Evolutionary conservation across 2,329 filamentous ascomycete species (phyloP).

Genomic region (Mycogone perniciosa): DNA sequence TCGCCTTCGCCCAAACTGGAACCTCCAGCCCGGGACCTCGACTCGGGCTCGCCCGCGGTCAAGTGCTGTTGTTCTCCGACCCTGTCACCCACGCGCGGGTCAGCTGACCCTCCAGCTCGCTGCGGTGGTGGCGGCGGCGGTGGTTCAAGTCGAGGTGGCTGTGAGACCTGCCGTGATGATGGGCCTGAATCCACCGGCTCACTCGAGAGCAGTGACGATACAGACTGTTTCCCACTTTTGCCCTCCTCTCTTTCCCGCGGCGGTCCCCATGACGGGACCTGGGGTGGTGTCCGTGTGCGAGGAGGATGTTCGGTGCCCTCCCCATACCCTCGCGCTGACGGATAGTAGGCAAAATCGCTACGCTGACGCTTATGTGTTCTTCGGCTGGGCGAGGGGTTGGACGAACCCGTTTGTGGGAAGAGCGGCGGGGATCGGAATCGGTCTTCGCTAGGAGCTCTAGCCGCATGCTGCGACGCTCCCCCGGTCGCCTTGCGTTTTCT

Average conservation of each 20-base stretch:
- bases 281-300: conserved; percentile 15
- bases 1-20: conserved; percentile 5
- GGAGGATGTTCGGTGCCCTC: conserved; percentile 18
- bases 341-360: conserved; percentile 32
- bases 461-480: conserved; percentile 18
- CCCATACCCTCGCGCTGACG: conserved; percentile 17
- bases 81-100: conserved; percentile 3
- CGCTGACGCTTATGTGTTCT: conserved; percentile 30
- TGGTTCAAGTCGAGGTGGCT: conserved; percentile 8
- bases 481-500: conserved; percentile 76
- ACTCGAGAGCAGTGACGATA: conserved; percentile 27
- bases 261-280: conserved; percentile 14
- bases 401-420: conserved; percentile 23
- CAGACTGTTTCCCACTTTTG: conserved; percentile 28
- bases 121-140: conserved; percentile 5
- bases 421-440: conserved; percentile 29
- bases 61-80: conserved; percentile 3
- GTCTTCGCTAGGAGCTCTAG: conserved; percentile 23
- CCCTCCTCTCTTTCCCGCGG: conserved; percentile 23
- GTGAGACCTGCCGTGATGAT: conserved; percentile 1
- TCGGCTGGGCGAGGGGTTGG: conserved; percentile 21
- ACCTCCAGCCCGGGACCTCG: conserved; percentile 7
- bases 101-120: conserved; percentile 5
- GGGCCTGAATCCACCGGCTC: conserved; percentile 10
- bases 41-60: conserved; percentile 5